Percentiles rank a stretch among this genome's conserved stretches.
Conservation (phyloP, 2,329 filamentous ascomycete genomes). For the Cercospora zeae-maydis region DNA sequence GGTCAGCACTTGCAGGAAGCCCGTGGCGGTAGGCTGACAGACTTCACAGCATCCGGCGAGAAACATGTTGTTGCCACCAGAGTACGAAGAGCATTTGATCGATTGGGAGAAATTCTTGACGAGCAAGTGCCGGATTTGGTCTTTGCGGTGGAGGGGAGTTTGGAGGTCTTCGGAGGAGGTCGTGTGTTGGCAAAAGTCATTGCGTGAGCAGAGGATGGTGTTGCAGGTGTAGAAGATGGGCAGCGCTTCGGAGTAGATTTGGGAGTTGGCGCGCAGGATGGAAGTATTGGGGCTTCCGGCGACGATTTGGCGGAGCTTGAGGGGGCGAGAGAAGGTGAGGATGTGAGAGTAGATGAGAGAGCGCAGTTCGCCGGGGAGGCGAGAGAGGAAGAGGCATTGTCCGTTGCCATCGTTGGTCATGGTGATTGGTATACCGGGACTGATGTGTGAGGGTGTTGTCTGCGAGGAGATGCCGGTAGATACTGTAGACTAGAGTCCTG, state of each 20-base stretch:
- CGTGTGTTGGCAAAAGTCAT: slow-evolving; percentile 22
- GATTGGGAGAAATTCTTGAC: slow-evolving; percentile 22
- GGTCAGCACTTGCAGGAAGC: slow-evolving; percentile 17
- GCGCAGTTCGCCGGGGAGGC: slow-evolving; percentile 17
- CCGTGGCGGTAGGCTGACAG: slow-evolving; percentile 18
- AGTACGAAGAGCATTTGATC: slow-evolving; percentile 22
- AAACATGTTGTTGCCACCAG: slow-evolving; percentile 19
- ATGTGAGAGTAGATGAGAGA: slow-evolving; percentile 18
- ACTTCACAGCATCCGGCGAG: slow-evolving; percentile 21
- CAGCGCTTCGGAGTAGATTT: slow-evolving; percentile 45
- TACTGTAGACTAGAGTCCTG: no score
- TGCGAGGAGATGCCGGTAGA: not conserved
- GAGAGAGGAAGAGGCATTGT: slow-evolving; percentile 16
- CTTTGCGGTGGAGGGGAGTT: slow-evolving; percentile 19
- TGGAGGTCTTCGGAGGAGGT: slow-evolving; percentile 10
- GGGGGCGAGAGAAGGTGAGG: slow-evolving; percentile 17
- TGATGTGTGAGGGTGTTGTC: not conserved
- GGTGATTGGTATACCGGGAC: not conserved
- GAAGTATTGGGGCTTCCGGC: slow-evolving; percentile 26
- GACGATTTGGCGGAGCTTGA: slow-evolving; percentile 25
- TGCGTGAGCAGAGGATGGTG: slow-evolving; percentile 36
- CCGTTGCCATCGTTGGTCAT: not conserved
- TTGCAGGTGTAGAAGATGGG: slow-evolving; percentile 46
- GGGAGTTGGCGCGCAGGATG: slow-evolving; percentile 41
- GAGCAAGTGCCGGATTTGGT: slow-evolving; percentile 17